phyloP scores from a whole-genome alignment of 1,284 basidiomycete genomes.

The Cutaneotrichosporon cutaneum region DNA sequence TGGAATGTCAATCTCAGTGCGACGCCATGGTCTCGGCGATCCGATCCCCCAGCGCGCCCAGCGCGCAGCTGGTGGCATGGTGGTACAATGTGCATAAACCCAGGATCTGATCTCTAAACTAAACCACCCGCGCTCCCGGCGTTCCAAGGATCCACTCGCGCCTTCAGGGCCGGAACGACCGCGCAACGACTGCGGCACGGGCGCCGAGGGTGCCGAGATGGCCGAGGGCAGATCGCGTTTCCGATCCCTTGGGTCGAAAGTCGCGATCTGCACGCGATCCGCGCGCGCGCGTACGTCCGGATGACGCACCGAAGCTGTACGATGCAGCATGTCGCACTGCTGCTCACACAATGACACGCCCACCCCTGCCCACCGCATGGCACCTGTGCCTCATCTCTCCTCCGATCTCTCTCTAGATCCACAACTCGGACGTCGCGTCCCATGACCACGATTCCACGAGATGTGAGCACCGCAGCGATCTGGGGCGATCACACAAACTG shows the following conservation, averaged over 20 bases:
- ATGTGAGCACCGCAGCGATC: not conserved
- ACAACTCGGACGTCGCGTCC: not conserved
- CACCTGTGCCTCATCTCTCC: not conserved
- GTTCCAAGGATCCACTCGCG: not conserved
- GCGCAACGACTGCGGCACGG: no score
- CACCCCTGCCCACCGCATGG: not conserved
- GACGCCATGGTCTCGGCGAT: not conserved
- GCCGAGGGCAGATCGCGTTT: no score
- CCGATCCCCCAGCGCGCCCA: no score
- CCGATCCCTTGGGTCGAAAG: no score
- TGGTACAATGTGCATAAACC: slow-evolving; percentile 1
- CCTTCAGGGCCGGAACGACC: not conserved
- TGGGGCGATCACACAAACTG: slow-evolving; percentile 25
- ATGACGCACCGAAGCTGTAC: no score
- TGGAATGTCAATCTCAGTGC: not conserved
- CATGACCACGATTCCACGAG: not conserved
- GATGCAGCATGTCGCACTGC: no score
- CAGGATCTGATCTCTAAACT: not conserved
- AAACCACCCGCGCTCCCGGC: not conserved
- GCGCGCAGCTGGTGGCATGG: not conserved
- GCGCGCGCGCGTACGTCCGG: no score
- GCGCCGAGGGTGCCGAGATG: no score
- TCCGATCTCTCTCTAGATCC: no score
- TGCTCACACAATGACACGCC: no score
- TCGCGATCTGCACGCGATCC: no score